These are phyloP conservation scores for Claviceps paspali DNA, from an alignment of 2,329 filamentous ascomycete species.

Conservation along the genomic window DNA sequence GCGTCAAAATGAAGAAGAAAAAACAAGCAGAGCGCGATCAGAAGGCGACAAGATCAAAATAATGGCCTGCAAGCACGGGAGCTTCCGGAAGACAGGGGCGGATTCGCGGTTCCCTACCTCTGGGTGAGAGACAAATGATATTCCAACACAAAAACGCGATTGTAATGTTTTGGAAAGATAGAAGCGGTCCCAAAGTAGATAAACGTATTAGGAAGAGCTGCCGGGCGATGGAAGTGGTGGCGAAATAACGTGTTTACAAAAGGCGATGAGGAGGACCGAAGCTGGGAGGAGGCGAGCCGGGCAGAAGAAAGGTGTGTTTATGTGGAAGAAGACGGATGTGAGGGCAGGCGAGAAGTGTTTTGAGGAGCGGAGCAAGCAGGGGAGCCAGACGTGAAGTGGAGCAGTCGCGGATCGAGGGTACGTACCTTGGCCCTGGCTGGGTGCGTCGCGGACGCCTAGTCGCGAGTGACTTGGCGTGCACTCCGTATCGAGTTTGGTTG, in stretches of 20 bases:
- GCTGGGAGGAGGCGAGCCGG: constrained; percentile 10
- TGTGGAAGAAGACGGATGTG: constrained; percentile 17
- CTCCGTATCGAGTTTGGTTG: too few species aligned
- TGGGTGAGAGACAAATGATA: constrained; percentile 17
- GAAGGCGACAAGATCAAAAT: too few species aligned
- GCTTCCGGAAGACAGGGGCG: constrained; percentile 10
- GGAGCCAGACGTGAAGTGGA: constrained; percentile 12
- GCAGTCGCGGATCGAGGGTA: constrained; percentile 8
- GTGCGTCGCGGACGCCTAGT: constrained; percentile 6
- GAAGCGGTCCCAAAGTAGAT: constrained; percentile 15
- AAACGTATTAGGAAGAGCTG: constrained; percentile 15
- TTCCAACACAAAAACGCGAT: constrained; percentile 18
- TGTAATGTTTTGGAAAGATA: constrained; percentile 21
- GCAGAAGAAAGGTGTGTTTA: constrained; percentile 19
- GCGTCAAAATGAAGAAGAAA: constrained; percentile 7
- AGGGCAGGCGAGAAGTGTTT: constrained; percentile 22
- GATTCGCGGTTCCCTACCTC: constrained; percentile 23
- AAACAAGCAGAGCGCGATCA: too few species aligned
- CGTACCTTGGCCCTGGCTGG: background rate
- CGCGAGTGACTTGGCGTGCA: too few species aligned
- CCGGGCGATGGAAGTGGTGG: constrained; percentile 11
- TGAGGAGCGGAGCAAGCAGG: constrained; percentile 20
- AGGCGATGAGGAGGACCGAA: constrained; percentile 8
- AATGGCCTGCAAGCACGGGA: constrained; percentile 16
- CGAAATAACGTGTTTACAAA: constrained; percentile 9